Evolutionary conservation across 2,329 filamentous ascomycete species (phyloP), one percentile per base, ranked within the genome.

Genomic region (Colletotrichum ledebouriae): DNA sequence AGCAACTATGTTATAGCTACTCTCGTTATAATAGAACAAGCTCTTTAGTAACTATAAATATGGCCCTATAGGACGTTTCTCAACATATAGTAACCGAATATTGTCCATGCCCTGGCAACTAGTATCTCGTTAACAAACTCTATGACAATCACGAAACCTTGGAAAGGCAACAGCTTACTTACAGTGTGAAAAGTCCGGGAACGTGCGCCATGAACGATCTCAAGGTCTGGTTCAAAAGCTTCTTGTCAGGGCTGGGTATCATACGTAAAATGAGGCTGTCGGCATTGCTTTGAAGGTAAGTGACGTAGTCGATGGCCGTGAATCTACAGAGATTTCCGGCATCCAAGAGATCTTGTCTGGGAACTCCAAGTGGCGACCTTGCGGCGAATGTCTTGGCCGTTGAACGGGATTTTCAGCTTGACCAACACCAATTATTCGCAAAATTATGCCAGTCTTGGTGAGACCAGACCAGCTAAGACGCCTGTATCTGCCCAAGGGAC

Each of bases 181-280:
- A 22, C 29, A 12, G 34, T 4, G 3, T 44, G 11, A 12, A 34
- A 25, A 29, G 34, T 7, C 2, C 2, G 4, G n/a, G 34, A 25
- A 25, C 4, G 1, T 25, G 6, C 5, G 25, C 6, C 25, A 25
- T 25, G 57, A 46, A 4, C 9, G 15, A 25, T 0, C 11, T 10
- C 13, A 15, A n/a, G 4, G 25, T 4, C 25, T 25, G 25, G 3
- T 25, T 25, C 25, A 0, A 49, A 12, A 4, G 58, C 63, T n/a
- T 62, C 12, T 5, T 57, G 2, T 6, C 25, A n/a, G 63, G 62
- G 17, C 41, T 66, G 4, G 22, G 22, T 15, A 42, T 9, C 34
- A 50, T 17, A 42, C 29, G 29, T 29, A 6, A 1, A 29, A 29
- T 13, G 13, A 50, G 2, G 11, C 17, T 6, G 22, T 66, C 10